Conservation (phyloP, 2,329 filamentous ascomycete species). For the Botryosphaeria dothidea region DNA sequence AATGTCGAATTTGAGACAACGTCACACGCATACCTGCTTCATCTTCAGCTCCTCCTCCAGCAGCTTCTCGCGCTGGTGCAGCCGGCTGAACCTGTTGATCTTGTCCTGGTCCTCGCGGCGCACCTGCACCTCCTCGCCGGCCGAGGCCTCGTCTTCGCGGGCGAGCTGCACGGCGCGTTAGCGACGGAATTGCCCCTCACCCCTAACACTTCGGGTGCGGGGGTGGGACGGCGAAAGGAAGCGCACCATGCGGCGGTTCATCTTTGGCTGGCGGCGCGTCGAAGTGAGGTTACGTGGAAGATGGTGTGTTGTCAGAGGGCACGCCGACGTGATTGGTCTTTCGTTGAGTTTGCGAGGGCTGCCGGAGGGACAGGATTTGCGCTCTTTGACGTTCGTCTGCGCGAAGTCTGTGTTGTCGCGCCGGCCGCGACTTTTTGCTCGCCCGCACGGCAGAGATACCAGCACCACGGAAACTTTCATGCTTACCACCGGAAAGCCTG, state of each 20-base stretch:
- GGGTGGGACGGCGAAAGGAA: background rate
- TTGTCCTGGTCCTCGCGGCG: slow-evolving; percentile 97
- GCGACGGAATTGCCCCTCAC: background rate
- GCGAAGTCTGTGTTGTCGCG: background rate
- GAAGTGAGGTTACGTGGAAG: background rate
- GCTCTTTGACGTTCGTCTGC: background rate
- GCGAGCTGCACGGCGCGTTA: slow-evolving; percentile 65
- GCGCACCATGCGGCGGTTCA: slow-evolving; percentile 19
- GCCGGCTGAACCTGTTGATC: slow-evolving; percentile 95
- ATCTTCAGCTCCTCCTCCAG: slow-evolving; percentile 78
- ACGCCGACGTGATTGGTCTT: background rate
- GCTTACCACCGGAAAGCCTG: background rate
- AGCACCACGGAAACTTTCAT: background rate
- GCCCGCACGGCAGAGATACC: too few relatives aligned
- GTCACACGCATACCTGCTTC: slow-evolving; percentile 73
- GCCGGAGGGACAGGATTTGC: background rate
- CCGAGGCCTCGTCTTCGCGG: slow-evolving; percentile 82
- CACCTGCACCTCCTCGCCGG: slow-evolving; percentile 84
- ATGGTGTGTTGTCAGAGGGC: background rate
- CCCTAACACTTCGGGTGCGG: background rate
- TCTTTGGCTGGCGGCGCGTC: slow-evolving; percentile 4
- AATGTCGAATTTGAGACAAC: too few relatives aligned
- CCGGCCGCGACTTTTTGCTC: slow-evolving; percentile 11
- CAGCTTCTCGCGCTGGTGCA: slow-evolving; percentile 81
- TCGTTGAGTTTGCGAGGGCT: background rate